Evolutionary conservation across 2,329 filamentous ascomycete species (phyloP).

Genomic region (Diaporthe sp.): DNA sequence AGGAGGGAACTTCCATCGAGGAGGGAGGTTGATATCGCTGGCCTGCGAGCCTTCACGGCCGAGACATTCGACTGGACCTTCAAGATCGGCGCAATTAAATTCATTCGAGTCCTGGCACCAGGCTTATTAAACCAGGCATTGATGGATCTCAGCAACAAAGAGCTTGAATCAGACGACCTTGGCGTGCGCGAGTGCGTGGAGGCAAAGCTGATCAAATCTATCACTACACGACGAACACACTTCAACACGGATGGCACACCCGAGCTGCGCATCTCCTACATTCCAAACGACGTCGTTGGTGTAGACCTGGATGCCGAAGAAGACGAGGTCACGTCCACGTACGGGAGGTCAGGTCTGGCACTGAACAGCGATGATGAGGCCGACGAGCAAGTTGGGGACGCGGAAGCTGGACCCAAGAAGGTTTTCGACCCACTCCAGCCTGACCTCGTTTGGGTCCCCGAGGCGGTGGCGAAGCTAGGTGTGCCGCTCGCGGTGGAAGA

Average conservation of each 20-base stretch:
- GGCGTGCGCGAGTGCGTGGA: slow-evolving; percentile 59
- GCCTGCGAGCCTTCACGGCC: slow-evolving; percentile 79
- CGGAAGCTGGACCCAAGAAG: slow-evolving; percentile 49
- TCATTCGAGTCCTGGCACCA: slow-evolving; percentile 84
- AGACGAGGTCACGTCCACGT: slow-evolving; percentile 60
- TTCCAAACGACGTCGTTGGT: slow-evolving; percentile 81
- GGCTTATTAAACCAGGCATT: slow-evolving; percentile 77
- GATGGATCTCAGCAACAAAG: slow-evolving; percentile 46
- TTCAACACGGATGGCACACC: slow-evolving; percentile 79
- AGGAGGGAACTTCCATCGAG: slow-evolving; percentile 70
- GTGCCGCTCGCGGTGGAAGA: slow-evolving; percentile 74
- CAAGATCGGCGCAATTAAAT: slow-evolving; percentile 83
- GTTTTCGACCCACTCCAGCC: slow-evolving; percentile 75
- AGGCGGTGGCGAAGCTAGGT: slow-evolving; percentile 73
- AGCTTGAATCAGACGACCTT: slow-evolving; percentile 43
- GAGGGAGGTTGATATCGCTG: slow-evolving; percentile 71
- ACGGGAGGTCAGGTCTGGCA: slow-evolving; percentile 66
- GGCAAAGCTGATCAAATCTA: slow-evolving; percentile 68
- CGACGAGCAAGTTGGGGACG: slow-evolving; percentile 51
- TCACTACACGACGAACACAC: slow-evolving; percentile 78
- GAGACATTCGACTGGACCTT: slow-evolving; percentile 91
- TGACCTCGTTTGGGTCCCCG: slow-evolving; percentile 77
- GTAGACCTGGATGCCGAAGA: slow-evolving; percentile 81
- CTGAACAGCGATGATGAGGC: slow-evolving; percentile 77
- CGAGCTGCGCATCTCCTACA: slow-evolving; percentile 84